These are phyloP conservation scores for Hanseniaspora gamundiae DNA, from an alignment of 1,139 yeast genomes.

Conservation along the genomic window DNA sequence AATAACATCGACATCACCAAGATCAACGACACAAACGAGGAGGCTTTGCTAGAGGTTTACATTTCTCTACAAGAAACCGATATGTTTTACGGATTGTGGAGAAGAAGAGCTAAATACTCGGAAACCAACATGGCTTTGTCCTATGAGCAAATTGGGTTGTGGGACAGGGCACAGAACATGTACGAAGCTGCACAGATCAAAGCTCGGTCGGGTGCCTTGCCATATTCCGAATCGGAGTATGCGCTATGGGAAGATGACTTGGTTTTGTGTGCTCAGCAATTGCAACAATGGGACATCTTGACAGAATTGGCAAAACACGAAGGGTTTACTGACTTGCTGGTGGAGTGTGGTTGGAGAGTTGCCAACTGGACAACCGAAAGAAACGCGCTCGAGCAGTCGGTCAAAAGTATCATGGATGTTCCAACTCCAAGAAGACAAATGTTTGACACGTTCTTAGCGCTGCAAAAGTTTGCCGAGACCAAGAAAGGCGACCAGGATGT, in stretches of 20 bases:
- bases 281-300: slow-evolving; percentile 96
- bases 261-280: slow-evolving; percentile 92
- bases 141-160: slow-evolving; percentile 87
- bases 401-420: slow-evolving; percentile 93
- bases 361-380: slow-evolving; percentile 97
- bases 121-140: slow-evolving; percentile 90
- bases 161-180: slow-evolving; percentile 89
- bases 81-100: slow-evolving; percentile 96
- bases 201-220: slow-evolving; percentile 90
- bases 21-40: slow-evolving; percentile 76
- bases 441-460: slow-evolving; percentile 83
- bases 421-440: slow-evolving; percentile 96
- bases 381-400: slow-evolving; percentile 89
- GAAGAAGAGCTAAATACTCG: slow-evolving; percentile 84
- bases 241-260: slow-evolving; percentile 98
- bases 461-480: slow-evolving; percentile 90
- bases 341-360: slow-evolving; percentile 99
- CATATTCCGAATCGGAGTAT: slow-evolving; percentile 92
- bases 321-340: slow-evolving; percentile 83
- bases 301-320: slow-evolving; percentile 97
- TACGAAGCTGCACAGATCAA: slow-evolving; percentile 97
- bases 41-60: slow-evolving; percentile 82
- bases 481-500: slow-evolving; percentile 71
- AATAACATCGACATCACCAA: slow-evolving; percentile 59
- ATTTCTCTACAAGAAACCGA: slow-evolving; percentile 87